Base-by-base conservation (phyloP, 2,329 filamentous ascomycete species). In the Botrytis porri region DNA sequence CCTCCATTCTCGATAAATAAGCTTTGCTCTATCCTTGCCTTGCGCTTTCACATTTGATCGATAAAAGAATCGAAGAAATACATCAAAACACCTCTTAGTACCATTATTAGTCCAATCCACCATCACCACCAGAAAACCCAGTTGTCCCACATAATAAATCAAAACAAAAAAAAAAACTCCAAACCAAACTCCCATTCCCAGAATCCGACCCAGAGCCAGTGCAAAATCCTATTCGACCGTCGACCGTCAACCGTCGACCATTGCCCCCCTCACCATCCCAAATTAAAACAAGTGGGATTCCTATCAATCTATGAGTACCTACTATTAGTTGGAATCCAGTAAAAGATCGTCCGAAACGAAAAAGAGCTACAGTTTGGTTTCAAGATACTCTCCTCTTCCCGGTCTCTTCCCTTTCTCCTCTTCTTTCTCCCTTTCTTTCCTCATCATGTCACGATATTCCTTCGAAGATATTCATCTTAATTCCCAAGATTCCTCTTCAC, bases 261-360 rank as follows among this genome's bases (percentile, higher is more conserved):
- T 25, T n/a, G 48, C 45, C 32, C 29, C 32, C 32, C 57, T 35
- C 20, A 8, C 32, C 6, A 20, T 59, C 37, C 37, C 16, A 22
- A 22, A 29, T 18, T n/a, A 29, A 63, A 22, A 20, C 61, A 63
- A 63, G 39, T 43, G 61, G 61, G 61, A 63, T 63, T 63, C 14
- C n/a, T 14, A 8, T 61, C 59, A 61, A 37, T 25, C 37, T 25
- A 51, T 14, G 48, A 51, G 48, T 22, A 43, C 61, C 61, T 32
- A 43, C 65, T 69, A 57, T 70, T 70, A 43, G n/a, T 62, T 62
- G 37, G 29, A 63, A 70, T 39, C 29, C 22, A 25, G 54, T 20
- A 70, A 62, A 62, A 45, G 67, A 70, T 63, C 69, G 59, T 39
- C 57, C 43, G 41, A 70, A 63, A 51, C 37, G 59, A 48, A 32